These are phyloP conservation scores for Xanthoconium purpureum DNA, from an alignment of 768 basidiomycete species.

Conservation along the genomic window DNA sequence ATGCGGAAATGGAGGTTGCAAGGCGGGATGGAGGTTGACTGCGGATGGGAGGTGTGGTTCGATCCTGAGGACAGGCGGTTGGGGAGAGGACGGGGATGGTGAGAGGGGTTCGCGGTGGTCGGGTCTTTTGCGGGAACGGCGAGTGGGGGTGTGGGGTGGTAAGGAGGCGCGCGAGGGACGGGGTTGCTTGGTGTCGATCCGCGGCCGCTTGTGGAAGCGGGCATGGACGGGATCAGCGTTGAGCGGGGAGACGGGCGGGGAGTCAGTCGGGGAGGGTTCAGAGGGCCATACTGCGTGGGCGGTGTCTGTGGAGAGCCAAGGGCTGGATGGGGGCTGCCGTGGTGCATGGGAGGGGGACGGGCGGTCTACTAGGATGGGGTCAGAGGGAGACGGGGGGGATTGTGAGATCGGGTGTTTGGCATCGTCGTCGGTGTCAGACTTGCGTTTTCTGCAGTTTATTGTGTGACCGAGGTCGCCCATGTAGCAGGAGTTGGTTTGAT, in stretches of 20 bases:
- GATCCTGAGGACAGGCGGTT: slow-evolving; percentile 21
- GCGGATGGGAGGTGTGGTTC: slow-evolving; percentile 23
- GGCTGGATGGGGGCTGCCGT: slow-evolving; percentile 37
- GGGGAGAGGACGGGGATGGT: slow-evolving; percentile 23
- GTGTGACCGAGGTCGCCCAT: slow-evolving; percentile 65
- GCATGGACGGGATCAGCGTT: slow-evolving; percentile 30
- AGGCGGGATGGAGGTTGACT: slow-evolving; percentile 25
- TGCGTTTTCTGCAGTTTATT: slow-evolving; percentile 62
- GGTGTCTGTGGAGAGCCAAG: slow-evolving; percentile 32
- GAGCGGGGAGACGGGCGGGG: slow-evolving; percentile 39
- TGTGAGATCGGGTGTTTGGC: slow-evolving; percentile 31
- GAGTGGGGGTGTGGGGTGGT: slow-evolving; percentile 26
- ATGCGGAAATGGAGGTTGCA: slow-evolving; percentile 31
- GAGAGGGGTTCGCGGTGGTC: slow-evolving; percentile 33
- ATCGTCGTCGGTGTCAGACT: slow-evolving; percentile 53
- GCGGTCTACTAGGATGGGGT: slow-evolving; percentile 37
- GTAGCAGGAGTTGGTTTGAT: slow-evolving; percentile 20
- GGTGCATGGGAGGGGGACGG: slow-evolving; percentile 36
- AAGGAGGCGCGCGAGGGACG: slow-evolving; percentile 17
- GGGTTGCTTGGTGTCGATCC: slow-evolving; percentile 25
- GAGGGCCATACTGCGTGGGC: slow-evolving; percentile 38
- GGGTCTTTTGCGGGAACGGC: slow-evolving; percentile 29
- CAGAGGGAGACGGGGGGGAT: slow-evolving; percentile 23
- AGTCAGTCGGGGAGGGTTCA: slow-evolving; percentile 34
- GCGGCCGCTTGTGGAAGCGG: slow-evolving; percentile 31